Percentiles rank a stretch among this genome's conserved stretches.
Evolutionary conservation across 305 asterid genomes (phyloP).

Genomic region (Withania somnifera): DNA sequence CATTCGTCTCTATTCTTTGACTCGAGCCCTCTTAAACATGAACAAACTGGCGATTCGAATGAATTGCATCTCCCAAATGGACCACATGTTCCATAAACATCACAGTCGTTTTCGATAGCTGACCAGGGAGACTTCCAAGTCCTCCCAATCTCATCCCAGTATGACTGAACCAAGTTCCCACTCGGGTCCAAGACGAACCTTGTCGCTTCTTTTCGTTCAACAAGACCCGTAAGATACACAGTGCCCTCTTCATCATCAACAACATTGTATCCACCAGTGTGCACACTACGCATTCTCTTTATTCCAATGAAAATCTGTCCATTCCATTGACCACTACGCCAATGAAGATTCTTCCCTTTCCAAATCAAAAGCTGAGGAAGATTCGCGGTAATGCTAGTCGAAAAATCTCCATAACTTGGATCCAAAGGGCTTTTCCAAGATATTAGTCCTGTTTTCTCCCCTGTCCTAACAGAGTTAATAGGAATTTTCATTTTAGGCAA

Average conservation of each 20-base stretch:
- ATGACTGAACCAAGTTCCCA: constrained; percentile 18
- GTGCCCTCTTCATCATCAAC: constrained; percentile 3
- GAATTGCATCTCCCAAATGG: constrained; percentile 35
- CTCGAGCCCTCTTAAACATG: constrained; percentile 14
- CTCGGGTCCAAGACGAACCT: constrained; percentile 6
- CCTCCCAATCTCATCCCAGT: constrained; percentile 18
- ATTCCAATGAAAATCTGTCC: constrained; percentile 18
- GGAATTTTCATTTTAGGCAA: constrained; percentile 10
- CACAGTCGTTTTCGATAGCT: constrained; percentile 23
- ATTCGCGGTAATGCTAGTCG: not conserved
- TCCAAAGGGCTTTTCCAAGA: constrained; percentile 21
- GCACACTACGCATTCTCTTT: constrained; percentile 5
- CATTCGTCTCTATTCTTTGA: constrained; percentile 9
- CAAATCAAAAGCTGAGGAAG: constrained; percentile 10
- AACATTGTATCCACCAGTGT: constrained; percentile 5
- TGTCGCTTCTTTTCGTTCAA: not conserved
- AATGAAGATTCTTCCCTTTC: not conserved
- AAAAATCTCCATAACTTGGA: constrained; percentile 14
- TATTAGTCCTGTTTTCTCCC: not conserved
- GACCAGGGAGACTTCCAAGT: constrained; percentile 14
- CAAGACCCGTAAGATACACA: not conserved
- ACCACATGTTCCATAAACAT: constrained; percentile 40
- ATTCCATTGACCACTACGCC: constrained; percentile 25
- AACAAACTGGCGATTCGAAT: constrained; percentile 1
- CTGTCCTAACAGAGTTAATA: not conserved